These are phyloP conservation scores for Nyctanthes arbortristis DNA, from an alignment of 257 asterid genomes.

Conservation along the genomic window DNA sequence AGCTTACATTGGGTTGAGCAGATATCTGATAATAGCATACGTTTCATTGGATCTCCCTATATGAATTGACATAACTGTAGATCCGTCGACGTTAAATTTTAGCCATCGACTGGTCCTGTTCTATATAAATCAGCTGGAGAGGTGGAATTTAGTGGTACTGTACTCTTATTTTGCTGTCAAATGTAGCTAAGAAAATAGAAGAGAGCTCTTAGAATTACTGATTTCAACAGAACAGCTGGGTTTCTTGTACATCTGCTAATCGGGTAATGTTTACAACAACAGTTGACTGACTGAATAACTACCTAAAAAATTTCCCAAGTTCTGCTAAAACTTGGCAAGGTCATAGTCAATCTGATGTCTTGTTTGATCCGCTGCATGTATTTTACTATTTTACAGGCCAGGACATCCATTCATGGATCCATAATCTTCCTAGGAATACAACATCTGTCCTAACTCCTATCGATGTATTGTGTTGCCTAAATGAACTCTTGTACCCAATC, in stretches of 20 bases:
- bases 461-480: slow-evolving; percentile 18
- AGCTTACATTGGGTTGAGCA: background rate
- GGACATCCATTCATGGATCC: too few species aligned
- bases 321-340: background rate
- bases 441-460: too few species aligned
- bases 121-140: background rate
- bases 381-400: background rate
- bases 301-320: background rate
- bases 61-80: background rate
- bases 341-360: background rate
- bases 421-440: too few species aligned
- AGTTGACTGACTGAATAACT: background rate
- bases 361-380: background rate
- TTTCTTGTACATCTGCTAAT: background rate
- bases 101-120: background rate
- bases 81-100: background rate
- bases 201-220: background rate
- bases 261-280: background rate
- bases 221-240: background rate
- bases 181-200: background rate
- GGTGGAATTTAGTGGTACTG: too few species aligned
- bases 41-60: background rate
- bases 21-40: background rate
- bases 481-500: slow-evolving; percentile 64
- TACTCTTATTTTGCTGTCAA: background rate